Conservation (phyloP, 176 grass and related monocot genomes). For the Microstegium vimineum region DNA sequence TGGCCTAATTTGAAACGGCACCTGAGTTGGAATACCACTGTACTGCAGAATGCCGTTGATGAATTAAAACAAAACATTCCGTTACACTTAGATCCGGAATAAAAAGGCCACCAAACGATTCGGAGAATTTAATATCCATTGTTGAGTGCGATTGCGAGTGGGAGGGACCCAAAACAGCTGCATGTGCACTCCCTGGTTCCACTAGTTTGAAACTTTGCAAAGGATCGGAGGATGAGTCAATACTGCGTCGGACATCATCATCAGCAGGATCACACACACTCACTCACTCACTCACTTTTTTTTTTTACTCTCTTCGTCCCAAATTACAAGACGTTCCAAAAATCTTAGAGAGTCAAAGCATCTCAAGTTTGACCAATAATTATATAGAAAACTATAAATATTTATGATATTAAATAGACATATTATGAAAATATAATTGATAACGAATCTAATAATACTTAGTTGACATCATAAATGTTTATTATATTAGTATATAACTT, state of each 20-base stretch:
- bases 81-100: neutral
- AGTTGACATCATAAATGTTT: too few relatives aligned
- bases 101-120: neutral
- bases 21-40: too few relatives aligned
- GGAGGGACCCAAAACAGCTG: conserved; percentile 23
- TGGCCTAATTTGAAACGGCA: too few relatives aligned
- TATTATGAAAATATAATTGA: too few relatives aligned
- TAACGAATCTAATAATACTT: too few relatives aligned
- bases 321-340: too few relatives aligned
- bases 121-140: neutral
- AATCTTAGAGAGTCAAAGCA: neutral
- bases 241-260: neutral
- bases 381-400: too few relatives aligned
- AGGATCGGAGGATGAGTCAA: conserved; percentile 23
- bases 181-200: conserved; percentile 17
- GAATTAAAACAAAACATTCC: neutral
- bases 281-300: too few relatives aligned
- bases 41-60: neutral
- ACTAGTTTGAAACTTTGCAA: conserved; percentile 3
- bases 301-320: too few relatives aligned
- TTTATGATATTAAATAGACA: too few relatives aligned
- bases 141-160: neutral
- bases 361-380: too few relatives aligned
- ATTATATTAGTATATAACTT: too few relatives aligned
- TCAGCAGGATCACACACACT: neutral